Base-by-base conservation (phyloP, 2,329 filamentous ascomycete genomes). In the Fusarium floridanum region DNA sequence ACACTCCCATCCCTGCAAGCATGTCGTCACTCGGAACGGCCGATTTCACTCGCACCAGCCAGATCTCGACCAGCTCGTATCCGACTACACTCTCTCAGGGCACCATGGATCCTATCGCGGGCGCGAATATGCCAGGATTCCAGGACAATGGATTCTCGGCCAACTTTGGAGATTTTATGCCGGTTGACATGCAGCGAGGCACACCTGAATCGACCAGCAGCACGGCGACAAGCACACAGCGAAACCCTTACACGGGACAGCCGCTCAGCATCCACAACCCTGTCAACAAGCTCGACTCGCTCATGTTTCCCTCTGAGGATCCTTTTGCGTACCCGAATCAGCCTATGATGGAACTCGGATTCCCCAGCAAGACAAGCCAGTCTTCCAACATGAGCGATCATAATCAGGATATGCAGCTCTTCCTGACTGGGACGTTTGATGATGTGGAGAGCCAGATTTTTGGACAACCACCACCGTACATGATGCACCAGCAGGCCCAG, bases 271-370 rank as follows among this genome's bases (percentile, higher is more conserved):
- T 79, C 70, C 68, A 83, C 56, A 89, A 85, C 76, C 84, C 85
- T 6, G 85, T 95, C 17, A 89, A 93, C 73, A 93, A 94, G 79
- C 87, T 95, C 8, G 92, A 92, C 68, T 90, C 91, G 5, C 90
- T 95, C 84, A 95, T 96, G 92, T 96, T 96, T 78, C 92, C 93
- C 1, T 92, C 93, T 0, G 88, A 90, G 37, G 93, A 96, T 77
- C 93, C 94, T 0, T 93, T 96, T 72, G 92, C 92, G 0, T 97
- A 96, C 77, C 93, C 93, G 0, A 94, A 92, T 77, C 93, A 94
- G 74, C 91, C 93, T 0, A 90, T 93, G 85, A 91, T 92, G 84
- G 86, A 90, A 75, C 85, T 89, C 45, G 86, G 86, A 11, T 85
- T 82, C 75, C 82, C 83, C 29, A 75, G 79, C 32, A 82, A 82